Conservation (phyloP, 2,329 filamentous ascomycete genomes). For the Sporothrix protearum region DNA sequence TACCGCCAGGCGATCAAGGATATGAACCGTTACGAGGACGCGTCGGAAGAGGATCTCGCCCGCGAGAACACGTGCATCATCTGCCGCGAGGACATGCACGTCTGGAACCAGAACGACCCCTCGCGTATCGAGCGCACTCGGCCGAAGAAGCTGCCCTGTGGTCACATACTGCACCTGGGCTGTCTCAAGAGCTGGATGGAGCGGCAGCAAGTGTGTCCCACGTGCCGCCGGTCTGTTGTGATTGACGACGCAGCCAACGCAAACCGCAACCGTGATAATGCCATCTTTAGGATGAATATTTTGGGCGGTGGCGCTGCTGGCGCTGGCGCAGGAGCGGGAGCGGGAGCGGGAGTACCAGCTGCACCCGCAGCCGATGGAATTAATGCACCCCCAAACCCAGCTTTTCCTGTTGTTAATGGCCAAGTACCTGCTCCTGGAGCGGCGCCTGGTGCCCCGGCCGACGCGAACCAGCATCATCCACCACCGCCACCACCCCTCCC, state of each 20-base stretch:
- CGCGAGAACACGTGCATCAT: conserved; percentile 96
- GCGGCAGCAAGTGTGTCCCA: conserved; percentile 94
- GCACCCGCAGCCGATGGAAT: neutral
- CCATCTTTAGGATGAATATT: conserved; percentile 36
- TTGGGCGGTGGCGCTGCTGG: conserved; percentile 20
- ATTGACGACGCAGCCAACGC: conserved; percentile 40
- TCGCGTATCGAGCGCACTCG: conserved; percentile 78
- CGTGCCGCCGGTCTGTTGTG: conserved; percentile 81
- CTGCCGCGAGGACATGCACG: conserved; percentile 90
- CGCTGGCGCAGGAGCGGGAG: neutral
- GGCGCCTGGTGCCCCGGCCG: conserved; percentile 12
- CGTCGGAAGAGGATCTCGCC: conserved; percentile 77
- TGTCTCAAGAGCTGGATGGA: conserved; percentile 97
- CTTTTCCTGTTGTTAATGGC: conserved; percentile 28
- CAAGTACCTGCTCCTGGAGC: conserved; percentile 24
- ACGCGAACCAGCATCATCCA: conserved; percentile 34
- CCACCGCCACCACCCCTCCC: conserved; percentile 1
- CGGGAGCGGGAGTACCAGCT: neutral
- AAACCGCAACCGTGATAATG: conserved; percentile 37
- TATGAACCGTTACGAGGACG: conserved; percentile 93
- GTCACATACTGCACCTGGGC: conserved; percentile 89
- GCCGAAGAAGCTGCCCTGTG: conserved; percentile 94
- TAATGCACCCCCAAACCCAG: neutral
- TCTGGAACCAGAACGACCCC: conserved; percentile 62
- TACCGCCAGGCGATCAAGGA: conserved; percentile 90